Evolutionary conservation across 345 rosid genomes (phyloP).

Genomic region (Moricandia moricandioides): DNA sequence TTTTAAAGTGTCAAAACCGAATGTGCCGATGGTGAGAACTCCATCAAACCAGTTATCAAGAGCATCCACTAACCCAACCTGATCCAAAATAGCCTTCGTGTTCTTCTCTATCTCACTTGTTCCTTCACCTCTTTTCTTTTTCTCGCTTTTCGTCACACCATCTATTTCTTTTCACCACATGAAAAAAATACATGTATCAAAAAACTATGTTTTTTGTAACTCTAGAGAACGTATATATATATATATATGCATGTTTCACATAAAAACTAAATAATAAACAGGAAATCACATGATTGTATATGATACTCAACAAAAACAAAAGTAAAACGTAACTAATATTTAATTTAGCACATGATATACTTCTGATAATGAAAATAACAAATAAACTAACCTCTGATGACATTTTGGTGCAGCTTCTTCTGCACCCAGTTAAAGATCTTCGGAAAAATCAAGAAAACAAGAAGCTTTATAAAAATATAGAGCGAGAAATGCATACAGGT

Average conservation of each 20-base stretch:
- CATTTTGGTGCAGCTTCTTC: slow-evolving; percentile 57
- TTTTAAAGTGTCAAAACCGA: slow-evolving; percentile 68
- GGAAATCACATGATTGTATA: slow-evolving; percentile 4
- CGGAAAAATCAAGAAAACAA: neutral
- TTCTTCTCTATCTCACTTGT: slow-evolving; percentile 51
- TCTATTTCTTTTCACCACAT: slow-evolving; percentile 37
- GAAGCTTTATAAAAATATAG: neutral
- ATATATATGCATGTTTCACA: neutral
- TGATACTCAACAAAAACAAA: neutral
- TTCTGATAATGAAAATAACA: neutral
- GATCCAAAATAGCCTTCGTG: slow-evolving; percentile 61
- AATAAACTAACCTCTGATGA: slow-evolving; percentile 55
- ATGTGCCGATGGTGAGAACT: slow-evolving; percentile 83
- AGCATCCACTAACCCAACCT: slow-evolving; percentile 60
- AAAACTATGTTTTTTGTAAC: neutral
- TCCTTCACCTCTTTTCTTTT: slow-evolving; percentile 52
- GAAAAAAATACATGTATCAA: neutral
- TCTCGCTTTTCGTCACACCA: slow-evolving; percentile 47
- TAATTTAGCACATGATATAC: neutral
- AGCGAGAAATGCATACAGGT: neutral
- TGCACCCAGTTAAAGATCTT: slow-evolving; percentile 93
- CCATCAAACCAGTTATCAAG: slow-evolving; percentile 81
- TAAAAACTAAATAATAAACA: slow-evolving; percentile 17
- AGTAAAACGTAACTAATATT: slow-evolving; percentile 6
- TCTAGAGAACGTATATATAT: neutral